Base-by-base conservation (phyloP, 2,329 filamentous ascomycete species). In the Pyrenochaeta sp. region DNA sequence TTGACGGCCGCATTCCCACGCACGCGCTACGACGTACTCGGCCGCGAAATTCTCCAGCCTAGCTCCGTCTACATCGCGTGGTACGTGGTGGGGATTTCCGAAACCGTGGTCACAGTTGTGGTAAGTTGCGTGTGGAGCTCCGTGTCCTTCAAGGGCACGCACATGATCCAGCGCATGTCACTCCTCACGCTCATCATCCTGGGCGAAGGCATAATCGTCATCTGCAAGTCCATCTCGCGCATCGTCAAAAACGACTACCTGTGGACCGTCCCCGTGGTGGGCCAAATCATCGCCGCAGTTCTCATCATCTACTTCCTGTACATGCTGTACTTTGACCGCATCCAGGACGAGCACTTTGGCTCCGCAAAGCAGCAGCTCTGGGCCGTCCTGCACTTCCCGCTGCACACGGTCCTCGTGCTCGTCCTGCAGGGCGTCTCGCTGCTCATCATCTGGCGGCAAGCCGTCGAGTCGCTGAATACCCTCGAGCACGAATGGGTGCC, bases 51-150 rank as follows among this genome's bases (percentile, higher is more conserved):
- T 4, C 19, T 9, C 14, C 47, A 52, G 34, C 44, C 60, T 28
- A 63, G 51, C 32, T 64, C 67, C 42, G 63, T 75, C 6, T 79
- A 77, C 66, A 69, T 73, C 35, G 68, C 74, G 29, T 82, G 83
- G 83, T 85, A 85, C 54, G 58, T 81, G 9, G 59, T 72, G 37
- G 64, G 60, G 4, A 50, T 67, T 3, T 39, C 44, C 2, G 69
- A 71, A 41, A 68, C 64, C 3, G 24, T 63, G 10, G 38, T 68
- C 23, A 67, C 63, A 3, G 65, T 67, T 7, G 44, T 47, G 1
- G 59, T 71, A 8, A 69, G 64, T 2, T 65, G 58, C 27, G 26
- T 63, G 15, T 70, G 60, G 60, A 58, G 65, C 14, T 58, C 65
- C 22, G 60, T 72, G 44, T 65, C 57, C 27, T 71, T 72, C 61